Percentiles rank a stretch among this genome's conserved stretches.
Conservation (phyloP, 371 early-diverging fungal genomes). For the Lichtheimia hyalospora region DNA sequence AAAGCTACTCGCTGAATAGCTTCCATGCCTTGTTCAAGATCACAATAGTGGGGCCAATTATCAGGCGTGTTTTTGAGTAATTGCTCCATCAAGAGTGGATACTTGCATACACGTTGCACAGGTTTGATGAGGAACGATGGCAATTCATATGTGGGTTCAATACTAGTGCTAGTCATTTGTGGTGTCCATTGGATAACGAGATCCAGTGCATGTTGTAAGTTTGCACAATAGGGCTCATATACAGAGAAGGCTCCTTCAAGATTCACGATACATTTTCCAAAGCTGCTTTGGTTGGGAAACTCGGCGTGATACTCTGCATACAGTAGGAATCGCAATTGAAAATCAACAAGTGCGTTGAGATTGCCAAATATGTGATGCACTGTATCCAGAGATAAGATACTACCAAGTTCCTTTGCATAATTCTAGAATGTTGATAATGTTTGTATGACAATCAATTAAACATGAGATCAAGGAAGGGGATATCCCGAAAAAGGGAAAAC, state of each 20-base stretch:
- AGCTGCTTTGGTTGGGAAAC: conserved; percentile 73
- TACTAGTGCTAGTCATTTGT: conserved; percentile 55
- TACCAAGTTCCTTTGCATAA: conserved; percentile 39
- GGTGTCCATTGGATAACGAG: conserved; percentile 44
- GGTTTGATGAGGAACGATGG: conserved; percentile 94
- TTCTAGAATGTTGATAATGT: conserved; percentile 3
- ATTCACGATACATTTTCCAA: conserved; percentile 79
- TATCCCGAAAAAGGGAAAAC: not conserved
- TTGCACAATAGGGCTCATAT: conserved; percentile 95
- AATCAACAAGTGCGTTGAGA: conserved; percentile 89
- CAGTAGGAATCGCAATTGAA: conserved; percentile 92
- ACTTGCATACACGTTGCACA: conserved; percentile 95
- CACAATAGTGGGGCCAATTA: conserved; percentile 61
- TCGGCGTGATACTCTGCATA: conserved; percentile 81
- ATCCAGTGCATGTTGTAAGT: conserved; percentile 77
- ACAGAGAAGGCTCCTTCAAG: conserved; percentile 87
- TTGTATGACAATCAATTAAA: not conserved
- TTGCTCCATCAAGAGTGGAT: conserved; percentile 86
- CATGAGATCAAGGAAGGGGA: not conserved
- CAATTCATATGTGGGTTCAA: conserved; percentile 80
- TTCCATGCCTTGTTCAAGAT: conserved; percentile 74
- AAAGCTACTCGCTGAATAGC: conserved; percentile 85
- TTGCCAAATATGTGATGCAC: conserved; percentile 87
- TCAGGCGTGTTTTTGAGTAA: conserved; percentile 51
- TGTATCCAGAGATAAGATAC: conserved; percentile 67